A percentile compares a stretch with the other conserved stretches of the same genome.
Evolutionary conservation across 495 filamentous ascomycete species (phyloP).

Genomic region (Trichoderma orchidacearum): DNA sequence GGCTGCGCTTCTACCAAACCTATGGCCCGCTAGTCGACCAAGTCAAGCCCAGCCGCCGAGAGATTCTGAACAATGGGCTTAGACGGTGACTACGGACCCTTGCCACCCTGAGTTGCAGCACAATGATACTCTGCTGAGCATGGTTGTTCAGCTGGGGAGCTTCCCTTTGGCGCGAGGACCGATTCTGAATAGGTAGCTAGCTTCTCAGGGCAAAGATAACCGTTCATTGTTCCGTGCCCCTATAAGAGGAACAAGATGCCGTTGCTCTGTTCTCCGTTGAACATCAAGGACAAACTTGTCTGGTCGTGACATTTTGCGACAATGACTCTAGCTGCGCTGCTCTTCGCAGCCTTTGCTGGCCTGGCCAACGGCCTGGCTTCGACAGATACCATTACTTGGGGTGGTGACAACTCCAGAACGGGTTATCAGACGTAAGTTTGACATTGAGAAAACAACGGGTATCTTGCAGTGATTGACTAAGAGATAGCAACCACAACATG

Average conservation of each 20-base stretch:
- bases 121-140: background rate
- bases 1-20: too few relatives aligned
- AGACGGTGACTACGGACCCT: background rate
- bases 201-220: background rate
- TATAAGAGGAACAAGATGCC: background rate
- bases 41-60: too few relatives aligned
- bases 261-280: background rate
- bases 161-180: background rate
- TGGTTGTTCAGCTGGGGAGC: background rate
- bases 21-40: too few relatives aligned
- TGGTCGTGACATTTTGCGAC: background rate
- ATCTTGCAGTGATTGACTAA: constrained; percentile 1
- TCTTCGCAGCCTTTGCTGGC: background rate
- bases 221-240: background rate
- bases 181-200: background rate
- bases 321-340: background rate
- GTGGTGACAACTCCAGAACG: constrained; percentile 28
- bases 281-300: background rate
- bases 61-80: background rate
- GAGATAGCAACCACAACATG: constrained; percentile 29
- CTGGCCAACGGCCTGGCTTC: constrained; percentile 11
- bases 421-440: constrained; percentile 33
- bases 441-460: background rate
- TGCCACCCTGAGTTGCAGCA: background rate
- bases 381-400: constrained; percentile 33